Conservation (phyloP, 2,329 filamentous ascomycete species). For the Stachybotrys echinatus region DNA sequence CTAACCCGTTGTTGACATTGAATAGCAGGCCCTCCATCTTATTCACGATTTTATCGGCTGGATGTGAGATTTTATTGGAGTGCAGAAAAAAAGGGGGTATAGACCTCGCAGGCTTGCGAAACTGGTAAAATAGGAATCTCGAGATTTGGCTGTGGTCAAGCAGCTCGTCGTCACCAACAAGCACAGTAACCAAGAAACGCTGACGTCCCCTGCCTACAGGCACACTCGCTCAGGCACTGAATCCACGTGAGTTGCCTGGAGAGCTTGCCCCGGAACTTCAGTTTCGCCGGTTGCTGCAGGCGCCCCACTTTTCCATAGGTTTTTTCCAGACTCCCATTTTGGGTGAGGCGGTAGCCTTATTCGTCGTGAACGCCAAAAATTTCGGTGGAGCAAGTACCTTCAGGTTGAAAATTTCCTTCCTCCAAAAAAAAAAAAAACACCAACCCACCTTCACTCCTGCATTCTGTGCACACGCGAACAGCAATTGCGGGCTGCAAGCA, state of each 20-base stretch:
- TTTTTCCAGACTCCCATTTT: conserved; percentile 17
- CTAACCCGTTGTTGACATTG: conserved; percentile 88
- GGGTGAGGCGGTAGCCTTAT: conserved; percentile 6
- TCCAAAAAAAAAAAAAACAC: conserved; percentile 3
- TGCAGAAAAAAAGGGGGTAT: background rate
- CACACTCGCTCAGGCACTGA: conserved; percentile 7
- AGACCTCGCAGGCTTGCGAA: background rate
- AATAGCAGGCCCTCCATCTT: conserved; percentile 90
- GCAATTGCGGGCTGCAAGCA: conserved; percentile 31
- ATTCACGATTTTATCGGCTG: conserved; percentile 7
- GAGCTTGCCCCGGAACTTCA: conserved; percentile 14
- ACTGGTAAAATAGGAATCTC: background rate
- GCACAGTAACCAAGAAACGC: conserved; percentile 18
- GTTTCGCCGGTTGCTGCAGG: conserved; percentile 7
- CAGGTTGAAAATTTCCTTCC: conserved; percentile 37
- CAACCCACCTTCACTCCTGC: conserved; percentile 21
- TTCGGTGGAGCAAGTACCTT: conserved; percentile 30
- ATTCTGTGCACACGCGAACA: conserved; percentile 27
- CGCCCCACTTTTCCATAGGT: background rate
- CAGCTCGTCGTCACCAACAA: conserved; percentile 10
- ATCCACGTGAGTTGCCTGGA: conserved; percentile 17
- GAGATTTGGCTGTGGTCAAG: conserved; percentile 1
- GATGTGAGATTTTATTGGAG: too few species aligned
- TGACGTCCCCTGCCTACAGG: conserved; percentile 15
- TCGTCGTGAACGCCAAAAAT: conserved; percentile 30